Base-by-base conservation (phyloP, 129 eudicot genomes). In the Artemisia tridentata region DNA sequence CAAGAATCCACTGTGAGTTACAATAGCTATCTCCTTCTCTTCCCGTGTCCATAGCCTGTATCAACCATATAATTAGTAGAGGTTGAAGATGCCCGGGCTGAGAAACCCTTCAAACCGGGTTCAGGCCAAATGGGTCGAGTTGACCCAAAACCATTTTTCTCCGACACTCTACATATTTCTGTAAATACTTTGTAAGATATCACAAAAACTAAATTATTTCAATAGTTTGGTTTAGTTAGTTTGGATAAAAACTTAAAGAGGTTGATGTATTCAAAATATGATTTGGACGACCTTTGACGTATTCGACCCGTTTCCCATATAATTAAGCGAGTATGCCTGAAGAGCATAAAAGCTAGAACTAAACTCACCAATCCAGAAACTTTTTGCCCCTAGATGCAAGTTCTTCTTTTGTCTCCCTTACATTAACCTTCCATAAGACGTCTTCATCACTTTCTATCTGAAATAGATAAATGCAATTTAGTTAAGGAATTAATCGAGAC, bases 1-100 rank as follows among this genome's bases (percentile, higher is more conserved):
- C 83, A 92, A 85, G 86, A 89, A 92, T 46, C 98, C 98, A 78
- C 98, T 89, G 72, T 89, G 98, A 67, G 98, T 92, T 8, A 92
- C 98, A 73, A 92, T 75, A 31, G 95, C 96, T 58, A 92, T 92
- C 84, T 92, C 98, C 83, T 84, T 92, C 75, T 92, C 98, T 77
- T 87, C 73, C 68, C 92, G 75, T 51, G 98, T 89, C 85, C 86
- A 85, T 64, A 92, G 67, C 98, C 96, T 92, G 82, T 58, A 23
- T 46, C 18, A 61, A 69, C n/a, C 19, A 50, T 20, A 47, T 6
- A 56, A 57, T 16, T 64, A 6, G 63, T 61, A 60, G 50, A 67
- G 57, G 25, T 67, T 15, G 20, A n/a, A 64, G 18, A 19, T 20
- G 41, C 15, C 38, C 41, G 15, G 38, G 12, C 7, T 58, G 64